Conservation (phyloP, 176 grass and related monocot species). For the Phoenix roebelenii region DNA sequence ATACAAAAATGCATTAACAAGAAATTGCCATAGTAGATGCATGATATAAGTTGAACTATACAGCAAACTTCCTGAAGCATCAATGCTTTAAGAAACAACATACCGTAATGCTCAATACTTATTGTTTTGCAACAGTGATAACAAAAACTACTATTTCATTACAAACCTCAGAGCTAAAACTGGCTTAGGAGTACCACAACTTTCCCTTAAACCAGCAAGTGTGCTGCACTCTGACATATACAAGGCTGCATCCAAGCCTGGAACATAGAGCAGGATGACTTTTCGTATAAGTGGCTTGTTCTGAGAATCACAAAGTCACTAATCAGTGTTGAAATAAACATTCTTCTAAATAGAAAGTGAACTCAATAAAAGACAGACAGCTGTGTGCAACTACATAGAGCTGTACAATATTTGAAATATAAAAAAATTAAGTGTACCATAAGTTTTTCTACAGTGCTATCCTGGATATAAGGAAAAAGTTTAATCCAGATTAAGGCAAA, state of each 20-base stretch:
- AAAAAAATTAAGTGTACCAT: too few species aligned
- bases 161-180: constrained; percentile 86
- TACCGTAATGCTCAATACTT: neutral
- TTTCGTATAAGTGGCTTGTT: constrained; percentile 95
- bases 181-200: constrained; percentile 83
- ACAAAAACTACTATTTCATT: neutral
- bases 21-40: neutral
- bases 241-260: constrained; percentile 84
- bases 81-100: constrained; percentile 5
- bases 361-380: too few species aligned
- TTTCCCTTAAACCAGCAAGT: constrained; percentile 64
- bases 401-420: too few species aligned
- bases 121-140: constrained; percentile 5
- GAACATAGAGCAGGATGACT: constrained; percentile 75
- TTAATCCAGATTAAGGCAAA: too few species aligned
- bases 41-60: too few species aligned
- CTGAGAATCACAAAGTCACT: constrained; percentile 28
- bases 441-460: too few species aligned
- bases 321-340: neutral
- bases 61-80: constrained; percentile 1
- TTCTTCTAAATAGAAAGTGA: too few species aligned
- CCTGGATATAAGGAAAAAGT: too few species aligned
- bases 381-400: too few species aligned
- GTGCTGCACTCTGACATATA: constrained; percentile 55
- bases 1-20: constrained; percentile 11